A percentile compares a stretch with the other conserved stretches of the same genome.
Evolutionary conservation across 1,139 yeast species (phyloP).

Genomic region (Pichia sp.): DNA sequence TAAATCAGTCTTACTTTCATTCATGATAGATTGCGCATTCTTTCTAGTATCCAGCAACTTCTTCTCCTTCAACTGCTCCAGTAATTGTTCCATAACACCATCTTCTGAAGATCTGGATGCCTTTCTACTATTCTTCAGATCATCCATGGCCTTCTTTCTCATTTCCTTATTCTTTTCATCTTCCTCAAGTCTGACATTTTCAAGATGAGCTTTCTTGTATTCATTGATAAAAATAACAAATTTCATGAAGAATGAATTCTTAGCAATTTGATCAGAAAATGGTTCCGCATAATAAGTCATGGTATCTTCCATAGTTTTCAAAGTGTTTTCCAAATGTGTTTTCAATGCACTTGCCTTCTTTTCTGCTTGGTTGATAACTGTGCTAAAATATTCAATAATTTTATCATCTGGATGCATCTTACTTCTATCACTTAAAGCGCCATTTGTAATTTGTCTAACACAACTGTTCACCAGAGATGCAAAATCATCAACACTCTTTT

Average conservation of each 20-base stretch:
- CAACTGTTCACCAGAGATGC: constrained; percentile 53
- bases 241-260: constrained; percentile 67
- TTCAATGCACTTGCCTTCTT: constrained; percentile 56
- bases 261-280: constrained; percentile 53
- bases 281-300: constrained; percentile 88
- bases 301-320: constrained; percentile 53
- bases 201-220: constrained; percentile 73
- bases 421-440: constrained; percentile 68
- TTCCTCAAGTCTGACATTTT: constrained; percentile 77
- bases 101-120: constrained; percentile 7
- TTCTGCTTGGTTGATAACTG: constrained; percentile 62
- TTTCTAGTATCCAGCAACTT: constrained; percentile 19
- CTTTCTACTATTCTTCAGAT: constrained; percentile 33
- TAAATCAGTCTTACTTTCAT: background rate
- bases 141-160: constrained; percentile 62
- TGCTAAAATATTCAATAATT: constrained; percentile 45
- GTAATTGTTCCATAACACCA: constrained; percentile 26
- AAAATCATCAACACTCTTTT: constrained; percentile 67
- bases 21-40: background rate
- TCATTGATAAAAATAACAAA: constrained; percentile 72
- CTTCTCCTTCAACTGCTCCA: constrained; percentile 24
- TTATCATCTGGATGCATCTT: constrained; percentile 78
- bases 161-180: constrained; percentile 54
- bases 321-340: constrained; percentile 53
- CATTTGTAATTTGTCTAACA: constrained; percentile 57